Conservation (phyloP, 805 yeast species). For the Blastobotrys peoriensis region DNA sequence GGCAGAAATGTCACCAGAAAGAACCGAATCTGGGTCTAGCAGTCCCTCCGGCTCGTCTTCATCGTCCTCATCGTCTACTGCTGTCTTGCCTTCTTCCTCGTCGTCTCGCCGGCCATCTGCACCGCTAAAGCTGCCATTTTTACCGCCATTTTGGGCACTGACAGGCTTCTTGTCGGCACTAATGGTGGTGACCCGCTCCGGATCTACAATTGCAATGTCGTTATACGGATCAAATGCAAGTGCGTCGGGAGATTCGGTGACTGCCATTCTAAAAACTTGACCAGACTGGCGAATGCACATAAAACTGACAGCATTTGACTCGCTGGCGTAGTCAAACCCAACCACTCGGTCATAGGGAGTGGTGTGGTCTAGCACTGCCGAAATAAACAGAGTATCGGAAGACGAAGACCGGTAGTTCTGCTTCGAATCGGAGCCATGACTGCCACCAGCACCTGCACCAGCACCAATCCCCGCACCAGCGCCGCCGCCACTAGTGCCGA, state of each 20-base stretch:
- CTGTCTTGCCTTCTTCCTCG: constrained; percentile 1
- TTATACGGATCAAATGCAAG: constrained; percentile 57
- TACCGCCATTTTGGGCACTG: neutral
- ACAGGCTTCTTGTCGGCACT: neutral
- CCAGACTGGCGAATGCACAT: constrained; percentile 92
- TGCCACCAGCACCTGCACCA: neutral
- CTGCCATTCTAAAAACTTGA: constrained; percentile 73
- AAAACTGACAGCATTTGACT: constrained; percentile 50
- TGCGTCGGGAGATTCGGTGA: constrained; percentile 57
- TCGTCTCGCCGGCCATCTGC: neutral
- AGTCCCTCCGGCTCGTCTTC: constrained; percentile 15
- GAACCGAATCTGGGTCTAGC: constrained; percentile 33
- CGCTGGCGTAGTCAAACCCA: constrained; percentile 78
- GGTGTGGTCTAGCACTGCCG: constrained; percentile 65
- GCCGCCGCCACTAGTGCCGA: constrained; percentile 13
- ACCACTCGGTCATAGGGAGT: constrained; percentile 77
- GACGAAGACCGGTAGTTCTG: constrained; percentile 15
- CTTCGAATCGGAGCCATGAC: constrained; percentile 2
- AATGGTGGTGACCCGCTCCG: constrained; percentile 15
- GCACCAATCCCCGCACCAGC: constrained; percentile 12
- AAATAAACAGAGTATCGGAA: constrained; percentile 59
- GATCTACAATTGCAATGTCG: constrained; percentile 22
- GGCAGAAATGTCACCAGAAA: constrained; percentile 68
- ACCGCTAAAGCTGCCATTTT: neutral
- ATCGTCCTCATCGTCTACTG: constrained; percentile 16